Base-by-base conservation (phyloP, 495 filamentous ascomycete species). In the Glarea lozoyensis region DNA sequence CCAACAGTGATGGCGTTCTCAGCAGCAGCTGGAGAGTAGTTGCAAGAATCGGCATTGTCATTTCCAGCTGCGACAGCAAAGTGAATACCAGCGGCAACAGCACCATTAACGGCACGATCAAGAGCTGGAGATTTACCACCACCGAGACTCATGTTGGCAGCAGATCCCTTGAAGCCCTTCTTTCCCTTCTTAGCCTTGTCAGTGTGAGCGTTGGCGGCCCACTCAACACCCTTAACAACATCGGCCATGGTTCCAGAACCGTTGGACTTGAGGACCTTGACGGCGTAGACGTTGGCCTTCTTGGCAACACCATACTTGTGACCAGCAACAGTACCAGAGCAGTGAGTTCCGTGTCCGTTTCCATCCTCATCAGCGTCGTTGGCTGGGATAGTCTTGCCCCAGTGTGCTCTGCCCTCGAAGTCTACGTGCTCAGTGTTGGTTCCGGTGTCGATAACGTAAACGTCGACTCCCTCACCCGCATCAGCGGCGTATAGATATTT, bases 291-390 rank as follows among this genome's bases (percentile, higher is more conserved):
- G 49, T 85, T 85, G 57, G 93, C 93, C 76, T 95, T 94, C 82
- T 99, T 99, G 55, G 93, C 87, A 47, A 99, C 92, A 78, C 93
- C 93, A 61, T 92, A 96, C 71, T 94, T 96, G 76, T 90, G 92
- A 61, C 93, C 93, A 45, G 83, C 93, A 54, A 97, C 79, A 30
- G 93, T 99, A 51, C 93, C 93, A 44, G 93, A 97, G 75, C 93
- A 99, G 75, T 99, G 93, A 50, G 93, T 99, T 54, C 93, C 93
- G 72, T 99, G 93, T 41, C 93, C 93, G 55, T 99, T 99, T 62
- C 93, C 93, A 70, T 99, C 93, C 40, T 75, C 68, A 61, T 99
- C 93, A 31, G 68, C 78, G 57, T 99, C 93, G 45, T 75, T 76
- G 34, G 58, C 45, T 42, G 93, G 93, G 55, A 99, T 84, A 42